Evolutionary conservation across 139 green algal genomes (phyloP).

Genomic region (Chlamydomonas eustigma): DNA sequence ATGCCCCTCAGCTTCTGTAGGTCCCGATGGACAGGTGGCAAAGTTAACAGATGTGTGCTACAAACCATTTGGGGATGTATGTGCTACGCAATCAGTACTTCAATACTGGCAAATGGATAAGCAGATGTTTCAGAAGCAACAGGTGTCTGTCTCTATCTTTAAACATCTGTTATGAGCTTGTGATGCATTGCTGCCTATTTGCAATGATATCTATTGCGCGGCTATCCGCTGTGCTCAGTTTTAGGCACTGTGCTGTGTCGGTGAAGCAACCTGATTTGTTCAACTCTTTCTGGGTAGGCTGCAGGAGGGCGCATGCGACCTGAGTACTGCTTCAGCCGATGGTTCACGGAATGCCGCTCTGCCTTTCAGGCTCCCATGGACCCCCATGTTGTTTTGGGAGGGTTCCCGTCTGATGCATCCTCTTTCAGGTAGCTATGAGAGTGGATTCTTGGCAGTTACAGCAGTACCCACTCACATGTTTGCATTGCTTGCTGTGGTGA

Average conservation of each 20-base stretch:
- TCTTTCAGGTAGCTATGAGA: constrained; percentile 35
- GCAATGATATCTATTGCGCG: too few relatives aligned
- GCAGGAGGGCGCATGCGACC: constrained; percentile 33
- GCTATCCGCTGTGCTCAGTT: too few relatives aligned
- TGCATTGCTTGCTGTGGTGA: too few relatives aligned
- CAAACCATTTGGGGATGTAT: constrained; percentile 74
- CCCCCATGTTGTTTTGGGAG: constrained; percentile 79
- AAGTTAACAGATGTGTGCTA: constrained; percentile 74
- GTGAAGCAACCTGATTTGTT: too few relatives aligned
- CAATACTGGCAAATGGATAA: constrained; percentile 88
- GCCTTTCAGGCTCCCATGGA: constrained; percentile 75
- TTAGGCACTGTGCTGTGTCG: too few relatives aligned
- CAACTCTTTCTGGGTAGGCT: too few relatives aligned
- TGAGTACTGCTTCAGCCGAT: constrained; percentile 71
- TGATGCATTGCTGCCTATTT: too few relatives aligned
- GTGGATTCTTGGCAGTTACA: neutral
- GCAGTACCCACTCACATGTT: too few relatives aligned
- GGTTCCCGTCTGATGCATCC: constrained; percentile 53
- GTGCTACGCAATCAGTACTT: constrained; percentile 76
- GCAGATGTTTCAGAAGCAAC: constrained; percentile 25
- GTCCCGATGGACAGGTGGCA: neutral
- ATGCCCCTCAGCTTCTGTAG: neutral
- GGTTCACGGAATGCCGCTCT: constrained; percentile 56
- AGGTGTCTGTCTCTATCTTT: constrained; percentile 24
- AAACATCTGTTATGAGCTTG: too few relatives aligned